These are phyloP conservation scores for Cytidiella melzeri DNA, from an alignment of 768 basidiomycete genomes.

Conservation along the genomic window DNA sequence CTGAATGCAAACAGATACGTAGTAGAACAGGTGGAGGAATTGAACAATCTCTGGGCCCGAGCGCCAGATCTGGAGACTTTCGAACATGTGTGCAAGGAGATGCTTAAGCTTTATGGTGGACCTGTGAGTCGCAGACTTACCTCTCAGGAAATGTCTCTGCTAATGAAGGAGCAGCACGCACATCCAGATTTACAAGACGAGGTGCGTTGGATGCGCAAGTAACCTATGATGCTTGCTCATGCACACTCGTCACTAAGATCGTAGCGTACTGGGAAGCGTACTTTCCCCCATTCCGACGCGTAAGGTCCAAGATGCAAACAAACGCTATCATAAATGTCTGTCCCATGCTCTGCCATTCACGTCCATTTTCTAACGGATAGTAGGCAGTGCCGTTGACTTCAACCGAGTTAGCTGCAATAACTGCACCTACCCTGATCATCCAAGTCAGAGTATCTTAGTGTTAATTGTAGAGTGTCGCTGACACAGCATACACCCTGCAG, in stretches of 20 bases:
- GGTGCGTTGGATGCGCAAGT: slow-evolving; percentile 38
- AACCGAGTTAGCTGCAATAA: slow-evolving; percentile 45
- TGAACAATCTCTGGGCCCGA: slow-evolving; percentile 55
- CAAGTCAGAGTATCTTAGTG: slow-evolving; percentile 36
- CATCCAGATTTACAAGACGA: slow-evolving; percentile 59
- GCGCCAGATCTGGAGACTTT: slow-evolving; percentile 61
- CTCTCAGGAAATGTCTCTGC: background rate
- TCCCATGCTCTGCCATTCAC: no score
- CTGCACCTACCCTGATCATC: slow-evolving; percentile 60
- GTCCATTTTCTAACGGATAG: background rate
- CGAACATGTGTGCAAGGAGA: slow-evolving; percentile 60
- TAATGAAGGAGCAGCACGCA: slow-evolving; percentile 33
- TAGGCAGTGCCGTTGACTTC: slow-evolving; percentile 52
- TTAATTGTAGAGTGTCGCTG: background rate
- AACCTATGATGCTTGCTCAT: background rate
- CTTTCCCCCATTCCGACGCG: slow-evolving; percentile 48
- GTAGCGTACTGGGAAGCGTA: slow-evolving; percentile 57
- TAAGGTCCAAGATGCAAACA: no score
- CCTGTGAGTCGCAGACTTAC: slow-evolving; percentile 34
- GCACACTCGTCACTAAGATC: slow-evolving; percentile 34
- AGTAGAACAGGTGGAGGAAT: slow-evolving; percentile 56
- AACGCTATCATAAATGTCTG: no score
- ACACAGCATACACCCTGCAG: slow-evolving; percentile 27
- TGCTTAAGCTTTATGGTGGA: slow-evolving; percentile 48
- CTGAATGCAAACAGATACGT: slow-evolving; percentile 40